Base-by-base conservation (phyloP, 202 grass and related monocot species). In the Digitaria exilis region DNA sequence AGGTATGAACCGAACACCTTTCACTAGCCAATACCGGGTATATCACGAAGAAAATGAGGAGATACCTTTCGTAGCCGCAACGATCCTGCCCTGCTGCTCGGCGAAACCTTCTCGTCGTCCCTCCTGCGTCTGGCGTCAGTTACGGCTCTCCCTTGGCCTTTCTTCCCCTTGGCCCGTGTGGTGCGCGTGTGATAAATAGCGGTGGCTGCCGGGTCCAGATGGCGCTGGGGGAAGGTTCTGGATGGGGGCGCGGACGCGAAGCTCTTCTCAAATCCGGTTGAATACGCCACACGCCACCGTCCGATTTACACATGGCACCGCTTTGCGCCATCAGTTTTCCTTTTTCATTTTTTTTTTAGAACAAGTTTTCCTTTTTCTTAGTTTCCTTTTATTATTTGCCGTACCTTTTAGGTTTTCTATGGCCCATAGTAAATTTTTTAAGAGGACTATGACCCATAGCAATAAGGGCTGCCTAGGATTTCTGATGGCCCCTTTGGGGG, bases 231-330 rank as follows among this genome's bases (percentile, higher is more conserved):
- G 88, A 93, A 90, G 82, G 78, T 90, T 88, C 88, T 88, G 78
- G 91, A 90, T 63, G 19, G 65, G 16, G 48, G 24, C 78, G 24
- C 78, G 91, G 85, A 93, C 87, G 78, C 28, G 82, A 90, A 83
- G 30, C 7, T 39, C 19, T 75, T 80, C 80, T 90, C 71, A 82
- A 93, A 85, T 85, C 62, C 21, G 68, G 74, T 88, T 88, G 48
- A 88, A 89, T 86, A 25, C 37, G 60, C 12, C 41, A 30, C 57
- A 35, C 30, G 25, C 77, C 37, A 41, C 65, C 37, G 24, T 37
- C 26, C 25, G 19, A 31, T 82, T 48, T 42, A 83, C 67, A 70
- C 71, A 8, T 84, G 81, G 30, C 87, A 34, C 51, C 16, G 71
- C 18, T 75, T 26, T 4, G 0, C 2, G 50, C 81, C 87, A 54